Evolutionary conservation across 108 stramenopile genomes (phyloP), one percentile per base, ranked within the genome.

Genomic region (Asterionellopsis glacialis): DNA sequence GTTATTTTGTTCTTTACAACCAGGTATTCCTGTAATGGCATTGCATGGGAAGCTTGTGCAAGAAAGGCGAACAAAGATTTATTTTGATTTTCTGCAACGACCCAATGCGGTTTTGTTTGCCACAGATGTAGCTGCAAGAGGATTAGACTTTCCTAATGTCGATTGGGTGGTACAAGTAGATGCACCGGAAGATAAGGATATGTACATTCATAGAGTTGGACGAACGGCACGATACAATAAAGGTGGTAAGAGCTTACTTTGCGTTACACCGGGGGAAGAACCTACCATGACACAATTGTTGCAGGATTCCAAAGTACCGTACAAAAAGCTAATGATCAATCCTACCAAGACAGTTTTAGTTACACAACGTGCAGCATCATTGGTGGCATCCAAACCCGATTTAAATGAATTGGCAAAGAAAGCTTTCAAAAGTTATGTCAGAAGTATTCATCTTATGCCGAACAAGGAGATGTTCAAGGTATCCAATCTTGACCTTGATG

Each of bases 81-180:
- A 98, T 79, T 93, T 92, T 60, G 96, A 98, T 52, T 99, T 93
- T 70, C 56, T 88, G 33, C 84, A 81, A 44, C 78, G 84, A 41
- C 85, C 89, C 9, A 82, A 86, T 53, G 98, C 97, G 16, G 96
- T 96, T 11, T 27, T 99, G 58, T 94, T 99, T 55, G 95, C 95
- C 12, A 99, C 99, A 0, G 99, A 99, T 57, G 90, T 99, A 9
- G 97, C 97, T 5, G 85, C 95, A 1, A 74, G 99, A 7, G 98
- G 99, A 16, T 66, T 99, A 15, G 99, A 99, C 56, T 98, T 99
- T 68, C 97, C 96, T 0, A 65, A 72, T 22, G 96, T 98, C 16
- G 97, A 98, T 75, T 99, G 99, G 99, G 97, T 99, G 11, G 81
- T 98, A 7, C 97, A 99, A 77, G 98, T 93, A 66, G 99, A 99